Evolutionary conservation across 2,329 filamentous ascomycete species (phyloP).

Genomic region (Verticillium nonalfalfae): DNA sequence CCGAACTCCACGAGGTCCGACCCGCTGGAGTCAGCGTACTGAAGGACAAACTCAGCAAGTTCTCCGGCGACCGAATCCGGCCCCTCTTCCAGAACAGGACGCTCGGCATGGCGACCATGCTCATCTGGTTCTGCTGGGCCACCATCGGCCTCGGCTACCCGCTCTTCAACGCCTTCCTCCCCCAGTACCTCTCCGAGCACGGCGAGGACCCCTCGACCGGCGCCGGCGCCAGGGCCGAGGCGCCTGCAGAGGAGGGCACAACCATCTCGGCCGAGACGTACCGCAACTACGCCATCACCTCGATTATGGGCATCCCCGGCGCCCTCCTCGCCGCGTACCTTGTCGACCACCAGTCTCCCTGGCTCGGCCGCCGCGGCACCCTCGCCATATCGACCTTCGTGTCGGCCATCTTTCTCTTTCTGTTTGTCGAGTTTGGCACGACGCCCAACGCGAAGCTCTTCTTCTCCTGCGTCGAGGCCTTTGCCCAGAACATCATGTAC

Average conservation of each 20-base stretch:
- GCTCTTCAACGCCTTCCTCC: slow-evolving; percentile 86
- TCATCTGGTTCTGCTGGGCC: slow-evolving; percentile 76
- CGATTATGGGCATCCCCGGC: slow-evolving; percentile 69
- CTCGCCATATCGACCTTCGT: slow-evolving; percentile 62
- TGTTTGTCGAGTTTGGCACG: slow-evolving; percentile 55
- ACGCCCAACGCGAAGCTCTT: slow-evolving; percentile 53
- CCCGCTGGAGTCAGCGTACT: slow-evolving; percentile 31
- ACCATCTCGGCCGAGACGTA: slow-evolving; percentile 50
- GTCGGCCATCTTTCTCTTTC: slow-evolving; percentile 62
- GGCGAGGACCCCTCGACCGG: slow-evolving; percentile 15
- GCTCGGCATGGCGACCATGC: slow-evolving; percentile 41
- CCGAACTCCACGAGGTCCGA: background rate
- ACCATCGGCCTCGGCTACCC: slow-evolving; percentile 83
- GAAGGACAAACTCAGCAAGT: slow-evolving; percentile 54
- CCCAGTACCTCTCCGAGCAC: slow-evolving; percentile 64
- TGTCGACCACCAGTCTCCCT: slow-evolving; percentile 57
- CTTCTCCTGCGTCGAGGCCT: slow-evolving; percentile 63
- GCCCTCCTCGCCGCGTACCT: slow-evolving; percentile 68
- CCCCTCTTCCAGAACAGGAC: slow-evolving; percentile 56
- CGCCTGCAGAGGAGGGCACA: slow-evolving; percentile 16
- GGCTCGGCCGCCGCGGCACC: slow-evolving; percentile 64
- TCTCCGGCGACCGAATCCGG: slow-evolving; percentile 60
- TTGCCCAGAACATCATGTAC: slow-evolving; percentile 73
- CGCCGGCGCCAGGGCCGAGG: slow-evolving; percentile 13
- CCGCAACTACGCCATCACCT: slow-evolving; percentile 78